Percentiles rank a stretch among this genome's conserved stretches.
phyloP scores from a whole-genome alignment of 2,329 filamentous ascomycete species.

The Aspergillus jensenii region DNA sequence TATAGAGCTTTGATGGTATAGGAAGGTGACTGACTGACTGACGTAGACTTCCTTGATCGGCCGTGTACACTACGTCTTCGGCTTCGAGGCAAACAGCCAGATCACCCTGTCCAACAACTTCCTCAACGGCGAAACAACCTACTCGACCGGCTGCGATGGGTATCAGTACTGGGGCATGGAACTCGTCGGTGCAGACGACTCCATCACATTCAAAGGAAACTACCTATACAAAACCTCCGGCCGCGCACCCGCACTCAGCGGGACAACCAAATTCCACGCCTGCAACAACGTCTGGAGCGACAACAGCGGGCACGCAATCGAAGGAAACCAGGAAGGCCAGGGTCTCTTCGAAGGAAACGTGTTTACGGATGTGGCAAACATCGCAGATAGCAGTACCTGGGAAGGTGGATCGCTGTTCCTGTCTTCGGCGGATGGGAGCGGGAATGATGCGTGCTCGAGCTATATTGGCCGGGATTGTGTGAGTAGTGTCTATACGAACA shows the following conservation, averaged over 20 bases:
- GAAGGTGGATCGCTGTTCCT: neutral
- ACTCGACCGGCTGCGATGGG: slow-evolving; percentile 56
- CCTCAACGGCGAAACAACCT: slow-evolving; percentile 55
- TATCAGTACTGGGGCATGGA: slow-evolving; percentile 61
- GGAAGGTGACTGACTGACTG: slow-evolving; percentile 7
- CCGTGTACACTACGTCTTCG: slow-evolving; percentile 51
- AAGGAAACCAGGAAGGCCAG: slow-evolving; percentile 20
- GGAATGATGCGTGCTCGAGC: neutral
- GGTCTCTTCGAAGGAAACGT: slow-evolving; percentile 48
- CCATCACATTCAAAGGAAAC: slow-evolving; percentile 56
- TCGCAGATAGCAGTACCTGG: neutral
- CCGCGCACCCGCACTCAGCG: slow-evolving; percentile 55
- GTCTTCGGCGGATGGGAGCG: neutral
- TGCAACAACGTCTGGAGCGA: slow-evolving; percentile 36
- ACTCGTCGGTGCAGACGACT: slow-evolving; percentile 51
- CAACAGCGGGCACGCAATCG: slow-evolving; percentile 47
- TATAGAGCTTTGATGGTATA: neutral
- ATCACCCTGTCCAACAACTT: slow-evolving; percentile 10
- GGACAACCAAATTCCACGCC: slow-evolving; percentile 56
- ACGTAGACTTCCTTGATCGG: slow-evolving; percentile 34
- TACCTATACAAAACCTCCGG: slow-evolving; percentile 59
- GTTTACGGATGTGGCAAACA: slow-evolving; percentile 37
- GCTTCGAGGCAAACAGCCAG: slow-evolving; percentile 48
- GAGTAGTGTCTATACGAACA: neutral
- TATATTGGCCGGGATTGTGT: neutral